Evolutionary conservation across 305 asterid species (phyloP).

Genomic region (Petunia hybrid): DNA sequence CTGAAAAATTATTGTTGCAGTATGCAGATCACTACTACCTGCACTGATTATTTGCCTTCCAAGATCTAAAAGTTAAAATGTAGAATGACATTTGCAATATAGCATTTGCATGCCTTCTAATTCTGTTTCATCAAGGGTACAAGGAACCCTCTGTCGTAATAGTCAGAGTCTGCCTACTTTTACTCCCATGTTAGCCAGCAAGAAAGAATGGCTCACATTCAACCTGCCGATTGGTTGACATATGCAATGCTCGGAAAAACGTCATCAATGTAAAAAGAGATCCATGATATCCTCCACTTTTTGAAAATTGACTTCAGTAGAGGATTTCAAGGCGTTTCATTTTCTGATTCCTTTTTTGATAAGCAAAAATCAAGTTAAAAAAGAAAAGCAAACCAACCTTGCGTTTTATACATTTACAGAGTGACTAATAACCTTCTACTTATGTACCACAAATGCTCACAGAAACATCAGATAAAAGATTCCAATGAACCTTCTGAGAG

Average conservation of each 20-base stretch:
- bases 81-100: background rate
- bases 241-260: background rate
- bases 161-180: background rate
- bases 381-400: background rate
- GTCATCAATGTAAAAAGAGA: background rate
- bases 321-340: background rate
- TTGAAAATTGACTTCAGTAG: background rate
- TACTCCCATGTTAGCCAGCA: background rate
- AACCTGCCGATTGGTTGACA: background rate
- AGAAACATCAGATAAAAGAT: constrained; percentile 13
- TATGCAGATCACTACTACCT: constrained; percentile 11
- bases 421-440: background rate
- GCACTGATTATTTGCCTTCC: background rate
- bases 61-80: background rate
- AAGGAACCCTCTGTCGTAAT: background rate
- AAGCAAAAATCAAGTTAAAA: no score
- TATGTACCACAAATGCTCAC: background rate
- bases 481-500: constrained; percentile 19
- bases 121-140: constrained; percentile 3
- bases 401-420: background rate
- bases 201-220: background rate
- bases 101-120: background rate
- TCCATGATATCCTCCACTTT: background rate
- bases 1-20: background rate
- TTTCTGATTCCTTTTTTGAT: background rate